These are phyloP conservation scores for Vitis hybrid DNA, from an alignment of 177 flowering plant genomes.

Conservation along the genomic window DNA sequence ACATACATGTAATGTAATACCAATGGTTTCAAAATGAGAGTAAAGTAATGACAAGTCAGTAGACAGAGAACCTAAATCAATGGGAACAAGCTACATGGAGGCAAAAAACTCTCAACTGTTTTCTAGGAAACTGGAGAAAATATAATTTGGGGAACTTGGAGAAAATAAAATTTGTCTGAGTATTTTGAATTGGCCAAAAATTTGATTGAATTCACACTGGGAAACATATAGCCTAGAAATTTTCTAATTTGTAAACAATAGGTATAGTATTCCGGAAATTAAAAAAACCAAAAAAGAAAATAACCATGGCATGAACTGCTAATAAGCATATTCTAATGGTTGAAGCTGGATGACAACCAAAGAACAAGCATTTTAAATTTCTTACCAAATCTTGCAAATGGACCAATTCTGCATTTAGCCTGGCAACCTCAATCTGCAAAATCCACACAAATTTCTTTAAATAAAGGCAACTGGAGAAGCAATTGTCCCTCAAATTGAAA, in stretches of 20 bases:
- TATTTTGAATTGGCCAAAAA: no score
- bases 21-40: not conserved
- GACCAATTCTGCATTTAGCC: conserved; percentile 47
- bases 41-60: not conserved
- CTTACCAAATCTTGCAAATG: conserved; percentile 51
- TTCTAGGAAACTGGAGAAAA: not conserved
- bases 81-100: not conserved
- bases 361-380: not conserved
- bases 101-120: no score
- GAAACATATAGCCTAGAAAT: no score
- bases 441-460: conserved; percentile 2
- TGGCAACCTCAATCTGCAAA: conserved; percentile 57
- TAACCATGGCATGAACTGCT: not conserved
- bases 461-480: not conserved
- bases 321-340: not conserved
- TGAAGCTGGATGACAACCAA: not conserved
- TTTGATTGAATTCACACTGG: no score
- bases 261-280: not conserved
- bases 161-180: not conserved
- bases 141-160: not conserved
- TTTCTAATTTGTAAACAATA: no score
- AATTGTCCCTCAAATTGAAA: not conserved
- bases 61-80: not conserved
- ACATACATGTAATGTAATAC: not conserved
- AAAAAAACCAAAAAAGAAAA: no score